Evolutionary conservation across 257 asterid genomes (phyloP).

Genomic region (Apocynum venetum): DNA sequence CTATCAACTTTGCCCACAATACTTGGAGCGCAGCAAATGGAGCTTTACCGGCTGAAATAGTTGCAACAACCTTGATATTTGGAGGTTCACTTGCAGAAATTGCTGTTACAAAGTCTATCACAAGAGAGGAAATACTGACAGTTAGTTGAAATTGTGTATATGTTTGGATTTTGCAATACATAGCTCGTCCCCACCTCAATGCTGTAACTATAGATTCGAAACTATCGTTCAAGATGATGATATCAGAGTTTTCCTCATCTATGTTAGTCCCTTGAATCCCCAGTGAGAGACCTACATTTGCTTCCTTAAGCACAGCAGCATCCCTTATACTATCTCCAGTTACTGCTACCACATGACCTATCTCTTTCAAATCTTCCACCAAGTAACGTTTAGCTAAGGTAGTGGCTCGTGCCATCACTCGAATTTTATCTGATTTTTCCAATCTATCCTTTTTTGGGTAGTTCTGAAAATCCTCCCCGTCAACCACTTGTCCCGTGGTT

Average conservation of each 20-base stretch:
- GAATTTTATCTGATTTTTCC: constrained; percentile 34
- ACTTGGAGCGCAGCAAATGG: constrained; percentile 63
- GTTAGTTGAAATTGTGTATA: constrained; percentile 82
- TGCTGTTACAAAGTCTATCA: constrained; percentile 31
- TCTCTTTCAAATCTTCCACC: constrained; percentile 47
- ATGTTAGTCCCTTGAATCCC: constrained; percentile 62
- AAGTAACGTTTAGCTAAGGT: constrained; percentile 47
- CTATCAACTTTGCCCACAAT: constrained; percentile 73
- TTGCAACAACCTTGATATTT: constrained; percentile 55
- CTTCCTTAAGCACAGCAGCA: constrained; percentile 57
- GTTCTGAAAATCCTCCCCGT: constrained; percentile 46
- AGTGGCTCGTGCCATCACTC: constrained; percentile 66
- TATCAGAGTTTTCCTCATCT: constrained; percentile 66
- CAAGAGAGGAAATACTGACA: constrained; percentile 55
- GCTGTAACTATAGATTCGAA: constrained; percentile 51
- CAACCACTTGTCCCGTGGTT: constrained; percentile 35
- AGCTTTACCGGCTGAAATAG: constrained; percentile 69
- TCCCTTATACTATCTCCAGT: constrained; percentile 60
- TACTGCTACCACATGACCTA: constrained; percentile 76
- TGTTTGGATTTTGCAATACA: constrained; percentile 60
- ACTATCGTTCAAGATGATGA: constrained; percentile 59
- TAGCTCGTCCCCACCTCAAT: constrained; percentile 68
- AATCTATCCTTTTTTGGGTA: constrained; percentile 35
- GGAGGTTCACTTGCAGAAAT: constrained; percentile 25
- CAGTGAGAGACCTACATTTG: constrained; percentile 58